Percentiles rank a stretch among this genome's conserved stretches.
These are phyloP conservation scores for cucumber (Cucumis sativus) DNA, from an alignment of 306 rosid genomes.

Conservation along the genomic window Cucumber_9930_V3 NC_026660.2:20114001-20114500, in stretches of 20 bases:
- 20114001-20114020: not conserved
- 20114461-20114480: no score
- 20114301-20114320: conserved; percentile 48
- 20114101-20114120: not conserved
- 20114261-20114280: conserved; percentile 78
- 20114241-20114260: conserved; percentile 77
- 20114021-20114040: not conserved
- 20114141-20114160: not conserved
- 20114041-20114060: not conserved
- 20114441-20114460: not conserved
- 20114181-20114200: not conserved
- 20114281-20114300: conserved; percentile 82
- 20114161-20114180: not conserved
- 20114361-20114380: conserved; percentile 73
- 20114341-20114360: conserved; percentile 58
- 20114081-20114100: not conserved
- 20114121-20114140: not conserved
- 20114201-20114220: conserved; percentile 88
- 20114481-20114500: no score
- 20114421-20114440: not conserved
- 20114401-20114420: conserved; percentile 48
- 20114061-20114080: not conserved
- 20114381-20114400: conserved; percentile 68
- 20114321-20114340: conserved; percentile 84
- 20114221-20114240: conserved; percentile 89